These are phyloP conservation scores for Lizonia empirigonia DNA, from an alignment of 2,329 filamentous ascomycete species.

Conservation along the genomic window DNA sequence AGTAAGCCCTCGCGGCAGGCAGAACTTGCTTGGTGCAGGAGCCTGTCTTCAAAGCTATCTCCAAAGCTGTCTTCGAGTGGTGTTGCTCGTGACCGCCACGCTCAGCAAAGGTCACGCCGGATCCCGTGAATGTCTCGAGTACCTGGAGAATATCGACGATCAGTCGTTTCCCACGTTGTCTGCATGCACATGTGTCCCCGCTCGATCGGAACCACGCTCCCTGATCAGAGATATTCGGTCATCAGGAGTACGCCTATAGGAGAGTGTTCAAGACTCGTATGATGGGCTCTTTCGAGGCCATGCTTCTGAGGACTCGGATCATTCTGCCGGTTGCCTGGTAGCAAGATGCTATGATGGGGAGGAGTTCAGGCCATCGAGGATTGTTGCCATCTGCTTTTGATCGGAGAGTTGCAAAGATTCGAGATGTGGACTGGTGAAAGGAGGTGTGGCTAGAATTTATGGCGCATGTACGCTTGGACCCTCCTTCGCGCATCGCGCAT, in stretches of 20 bases:
- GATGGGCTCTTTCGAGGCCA: background rate
- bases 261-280: constrained; percentile 1
- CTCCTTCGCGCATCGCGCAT: constrained; percentile 7
- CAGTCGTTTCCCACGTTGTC: background rate
- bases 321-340: background rate
- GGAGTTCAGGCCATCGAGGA: background rate
- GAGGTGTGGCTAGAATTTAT: constrained; percentile 11
- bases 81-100: constrained; percentile 9
- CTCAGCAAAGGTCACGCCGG: constrained; percentile 12
- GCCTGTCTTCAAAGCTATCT: background rate
- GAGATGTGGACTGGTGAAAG: background rate
- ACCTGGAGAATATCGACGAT: background rate
- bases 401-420: background rate
- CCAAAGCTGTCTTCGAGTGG: background rate
- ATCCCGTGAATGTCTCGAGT: constrained; percentile 20
- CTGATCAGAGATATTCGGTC: background rate
- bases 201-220: background rate
- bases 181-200: background rate
- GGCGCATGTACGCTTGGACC: constrained; percentile 14
- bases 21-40: background rate
- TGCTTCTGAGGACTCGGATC: background rate
- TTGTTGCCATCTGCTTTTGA: background rate
- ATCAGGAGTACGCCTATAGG: background rate
- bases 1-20: background rate
- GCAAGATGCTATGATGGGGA: no score